Evolutionary conservation across 805 yeast species (phyloP).

Genomic region (Lachancea fermentati): DNA sequence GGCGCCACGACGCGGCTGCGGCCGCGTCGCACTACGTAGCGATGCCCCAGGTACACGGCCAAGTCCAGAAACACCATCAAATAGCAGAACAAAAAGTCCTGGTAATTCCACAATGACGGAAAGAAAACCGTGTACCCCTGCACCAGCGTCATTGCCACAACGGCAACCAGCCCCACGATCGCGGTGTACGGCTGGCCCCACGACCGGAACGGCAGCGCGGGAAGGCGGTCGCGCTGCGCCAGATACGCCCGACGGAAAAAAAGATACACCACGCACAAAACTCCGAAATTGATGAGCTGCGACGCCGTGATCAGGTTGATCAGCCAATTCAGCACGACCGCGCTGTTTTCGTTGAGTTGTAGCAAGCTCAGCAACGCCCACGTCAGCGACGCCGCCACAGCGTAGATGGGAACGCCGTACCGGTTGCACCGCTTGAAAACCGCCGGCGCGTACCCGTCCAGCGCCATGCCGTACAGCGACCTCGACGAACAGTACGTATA

Average conservation of each 20-base stretch:
- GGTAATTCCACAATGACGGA: conserved; percentile 57
- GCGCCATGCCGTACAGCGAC: conserved; percentile 62
- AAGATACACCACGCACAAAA: conserved; percentile 52
- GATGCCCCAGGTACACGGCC: conserved; percentile 46
- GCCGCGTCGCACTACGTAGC: conserved; percentile 37
- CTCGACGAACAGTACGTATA: conserved; percentile 69
- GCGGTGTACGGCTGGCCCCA: conserved; percentile 59
- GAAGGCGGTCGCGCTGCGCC: conserved; percentile 46
- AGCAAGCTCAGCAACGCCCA: conserved; percentile 64
- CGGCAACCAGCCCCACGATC: conserved; percentile 41
- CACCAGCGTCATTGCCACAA: conserved; percentile 48
- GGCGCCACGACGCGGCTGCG: conserved; percentile 43
- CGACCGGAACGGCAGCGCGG: conserved; percentile 43
- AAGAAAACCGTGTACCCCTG: conserved; percentile 69
- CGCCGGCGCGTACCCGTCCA: conserved; percentile 68
- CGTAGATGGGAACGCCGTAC: conserved; percentile 64
- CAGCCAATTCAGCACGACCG: conserved; percentile 65
- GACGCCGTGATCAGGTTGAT: conserved; percentile 67
- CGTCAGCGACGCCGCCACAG: conserved; percentile 45
- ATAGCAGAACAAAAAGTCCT: conserved; percentile 62
- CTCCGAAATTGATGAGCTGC: conserved; percentile 55
- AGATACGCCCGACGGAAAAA: conserved; percentile 56
- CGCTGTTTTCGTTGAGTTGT: conserved; percentile 54
- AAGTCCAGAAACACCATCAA: conserved; percentile 60
- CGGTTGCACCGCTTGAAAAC: conserved; percentile 56